Evolutionary conservation across 139 green algal species (phyloP).

Genomic region (Trebouxia sp.): DNA sequence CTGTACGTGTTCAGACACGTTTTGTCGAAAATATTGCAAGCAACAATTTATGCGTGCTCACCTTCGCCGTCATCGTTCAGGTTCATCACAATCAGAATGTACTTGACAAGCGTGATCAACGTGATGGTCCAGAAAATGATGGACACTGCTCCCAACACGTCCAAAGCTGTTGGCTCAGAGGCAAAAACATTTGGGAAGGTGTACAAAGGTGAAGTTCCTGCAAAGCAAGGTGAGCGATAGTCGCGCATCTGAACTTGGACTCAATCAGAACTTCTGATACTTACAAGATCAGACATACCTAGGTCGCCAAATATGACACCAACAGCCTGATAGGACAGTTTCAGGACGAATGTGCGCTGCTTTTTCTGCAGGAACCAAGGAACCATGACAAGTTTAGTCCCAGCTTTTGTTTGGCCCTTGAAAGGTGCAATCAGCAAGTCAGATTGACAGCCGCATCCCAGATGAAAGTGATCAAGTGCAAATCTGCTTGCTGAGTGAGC

Average conservation of each 20-base stretch:
- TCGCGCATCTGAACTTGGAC: neutral
- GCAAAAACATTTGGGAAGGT: constrained; percentile 17
- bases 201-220: constrained; percentile 30
- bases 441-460: too few relatives aligned
- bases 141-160: constrained; percentile 20
- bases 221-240: neutral
- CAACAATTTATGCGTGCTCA: too few relatives aligned
- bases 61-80: constrained; percentile 74
- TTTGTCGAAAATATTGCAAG: too few relatives aligned
- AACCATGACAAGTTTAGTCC: too few relatives aligned
- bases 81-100: constrained; percentile 60
- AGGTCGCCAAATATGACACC: constrained; percentile 10
- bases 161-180: neutral
- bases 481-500: neutral
- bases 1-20: too few relatives aligned
- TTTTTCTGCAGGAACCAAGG: neutral
- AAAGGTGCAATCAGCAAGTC: too few relatives aligned
- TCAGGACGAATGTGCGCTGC: neutral
- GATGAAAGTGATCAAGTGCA: neutral
- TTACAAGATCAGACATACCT: neutral
- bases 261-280: neutral
- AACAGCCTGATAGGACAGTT: constrained; percentile 3
- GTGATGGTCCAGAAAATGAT: constrained; percentile 31
- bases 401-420: too few relatives aligned
- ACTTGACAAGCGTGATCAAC: constrained; percentile 45